Conservation (phyloP, 208 protist genomes). For the Ichthyophonus hoferi region DNA sequence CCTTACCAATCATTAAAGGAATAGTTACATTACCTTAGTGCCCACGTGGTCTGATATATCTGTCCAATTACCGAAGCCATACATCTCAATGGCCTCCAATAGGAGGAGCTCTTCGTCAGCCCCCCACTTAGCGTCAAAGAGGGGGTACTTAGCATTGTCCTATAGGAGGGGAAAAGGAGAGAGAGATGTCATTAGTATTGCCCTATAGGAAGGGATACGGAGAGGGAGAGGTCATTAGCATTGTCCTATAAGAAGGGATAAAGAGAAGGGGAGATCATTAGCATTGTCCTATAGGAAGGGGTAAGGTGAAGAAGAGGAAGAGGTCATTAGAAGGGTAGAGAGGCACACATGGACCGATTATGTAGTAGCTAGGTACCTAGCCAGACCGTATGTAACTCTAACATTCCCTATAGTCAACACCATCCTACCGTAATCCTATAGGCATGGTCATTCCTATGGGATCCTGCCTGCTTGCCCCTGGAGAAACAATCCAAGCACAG, state of each 20-base stretch:
- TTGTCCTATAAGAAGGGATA: not conserved
- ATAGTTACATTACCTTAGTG: conserved; percentile 59
- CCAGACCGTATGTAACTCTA: no score
- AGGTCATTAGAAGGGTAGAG: not conserved
- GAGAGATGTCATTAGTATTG: not conserved
- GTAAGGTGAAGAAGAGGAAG: not conserved
- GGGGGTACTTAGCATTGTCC: conserved; percentile 54
- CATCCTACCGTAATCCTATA: not conserved
- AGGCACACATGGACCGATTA: no score
- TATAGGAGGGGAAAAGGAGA: not conserved
- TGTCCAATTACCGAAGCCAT: conserved; percentile 62
- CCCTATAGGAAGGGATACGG: not conserved
- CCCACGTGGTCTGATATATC: conserved; percentile 58
- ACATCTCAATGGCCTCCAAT: conserved; percentile 60
- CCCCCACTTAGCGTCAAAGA: conserved; percentile 58
- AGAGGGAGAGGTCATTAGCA: not conserved
- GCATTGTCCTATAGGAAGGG: not conserved
- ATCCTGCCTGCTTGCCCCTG: conserved; percentile 52
- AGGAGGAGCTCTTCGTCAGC: conserved; percentile 59
- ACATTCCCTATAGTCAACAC: no score
- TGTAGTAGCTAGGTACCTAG: no score
- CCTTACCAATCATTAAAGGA: no score
- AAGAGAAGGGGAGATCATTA: not conserved
- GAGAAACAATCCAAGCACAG: conserved; percentile 62
- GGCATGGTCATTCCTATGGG: conserved; percentile 51